phyloP scores from a whole-genome alignment of 148 eudicot genomes.

The Fagopyrum homotropicum region DNA sequence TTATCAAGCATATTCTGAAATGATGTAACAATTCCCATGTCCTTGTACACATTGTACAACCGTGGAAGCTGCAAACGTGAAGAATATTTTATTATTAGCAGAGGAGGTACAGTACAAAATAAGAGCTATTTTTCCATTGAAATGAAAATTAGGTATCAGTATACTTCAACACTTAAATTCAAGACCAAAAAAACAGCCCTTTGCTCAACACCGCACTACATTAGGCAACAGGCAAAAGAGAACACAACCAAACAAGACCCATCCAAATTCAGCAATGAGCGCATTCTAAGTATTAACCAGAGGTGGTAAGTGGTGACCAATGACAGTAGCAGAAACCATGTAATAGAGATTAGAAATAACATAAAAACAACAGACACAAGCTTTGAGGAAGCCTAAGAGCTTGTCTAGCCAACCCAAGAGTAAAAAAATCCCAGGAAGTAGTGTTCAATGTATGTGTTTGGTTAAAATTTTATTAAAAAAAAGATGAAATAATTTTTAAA shows the following conservation, averaged over 20 bases:
- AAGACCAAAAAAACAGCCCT: neutral
- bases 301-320: neutral
- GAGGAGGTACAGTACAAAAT: neutral
- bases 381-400: neutral
- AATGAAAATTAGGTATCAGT: neutral
- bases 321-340: neutral
- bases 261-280: neutral
- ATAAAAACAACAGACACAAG: neutral
- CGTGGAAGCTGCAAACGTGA: slow-evolving; percentile 70
- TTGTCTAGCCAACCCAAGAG: no score
- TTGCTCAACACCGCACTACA: neutral
- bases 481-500: no score
- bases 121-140: neutral
- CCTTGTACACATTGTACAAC: slow-evolving; percentile 91
- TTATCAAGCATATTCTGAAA: slow-evolving; percentile 97
- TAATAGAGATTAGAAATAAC: neutral
- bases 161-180: neutral
- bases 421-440: no score
- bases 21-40: slow-evolving; percentile 94
- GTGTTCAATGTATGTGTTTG: no score
- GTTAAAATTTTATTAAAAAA: no score
- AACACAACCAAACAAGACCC: neutral
- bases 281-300: neutral
- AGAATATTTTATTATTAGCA: neutral
- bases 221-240: neutral